Evolutionary conservation across 768 basidiomycete species (phyloP), one percentile per base, ranked within the genome.

Genomic region (Xerocomellus chrysenteron): DNA sequence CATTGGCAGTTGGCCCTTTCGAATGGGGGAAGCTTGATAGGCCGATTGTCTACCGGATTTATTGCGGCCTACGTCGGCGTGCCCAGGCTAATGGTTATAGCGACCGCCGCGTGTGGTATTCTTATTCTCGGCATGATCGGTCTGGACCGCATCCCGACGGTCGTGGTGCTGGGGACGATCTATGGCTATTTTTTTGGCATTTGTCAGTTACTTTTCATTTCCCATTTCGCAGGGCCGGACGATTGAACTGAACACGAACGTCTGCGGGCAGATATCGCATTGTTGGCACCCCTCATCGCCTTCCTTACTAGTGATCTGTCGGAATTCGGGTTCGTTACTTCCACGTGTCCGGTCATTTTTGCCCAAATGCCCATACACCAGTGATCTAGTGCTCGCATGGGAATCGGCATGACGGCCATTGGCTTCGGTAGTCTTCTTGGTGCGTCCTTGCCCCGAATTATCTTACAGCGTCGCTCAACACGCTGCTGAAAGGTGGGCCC

Each of bases 1-100:
- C 21, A 21, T 21, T 21, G 21, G 21, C 50, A 83, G 78, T 64
- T 86, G 35, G 74, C 79, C 1, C 75, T 86, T 24, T 60, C 84
- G 21, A 86, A 85, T 62, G 82, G 74, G 4, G 72, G 75, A 14
- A 77, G 77, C 48, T 66, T 82, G 19, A 68, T 80, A 40, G 86
- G 86, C 6, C 78, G 85, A 36, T 62, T 79, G 3, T 58, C 83
- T 12, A 76, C 82, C 0, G 76, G 75, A 19, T 66, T 78, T 26
- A 63, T 82, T 32, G 77, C 75, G n/a, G 68, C 71, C 35, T 63
- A 57, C 39, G 55, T 77, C 56, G 82, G 85, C 1, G 72, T 78
- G 10, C 75, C 76, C 60, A 79, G 74, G 55, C 60, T 78, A 14
- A 64, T 79, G 8, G 72, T 77, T 19, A 63, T 75, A 24, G 69